A percentile compares a stretch with the other conserved stretches of the same genome.
phyloP scores from a whole-genome alignment of 768 basidiomycete genomes.

The Pholiota microspora region DNA sequence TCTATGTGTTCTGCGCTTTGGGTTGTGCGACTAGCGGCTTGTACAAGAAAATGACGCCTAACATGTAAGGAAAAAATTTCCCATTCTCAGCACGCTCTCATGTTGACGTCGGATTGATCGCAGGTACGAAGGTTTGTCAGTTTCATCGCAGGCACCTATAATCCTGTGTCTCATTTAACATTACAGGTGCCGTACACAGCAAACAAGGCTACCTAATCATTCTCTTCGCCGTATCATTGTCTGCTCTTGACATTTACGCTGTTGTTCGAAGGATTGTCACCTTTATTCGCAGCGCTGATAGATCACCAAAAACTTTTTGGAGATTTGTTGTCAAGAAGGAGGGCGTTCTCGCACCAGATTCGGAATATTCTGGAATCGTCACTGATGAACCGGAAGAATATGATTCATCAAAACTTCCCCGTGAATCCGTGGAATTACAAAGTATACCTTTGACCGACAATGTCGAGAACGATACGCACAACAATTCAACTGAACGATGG shows the following conservation, averaged over 20 bases:
- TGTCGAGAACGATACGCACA: slow-evolving; percentile 34
- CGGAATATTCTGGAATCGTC: slow-evolving; percentile 62
- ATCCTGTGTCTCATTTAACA: neutral
- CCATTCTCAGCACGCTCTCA: slow-evolving; percentile 2
- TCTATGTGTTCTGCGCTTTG: slow-evolving; percentile 58
- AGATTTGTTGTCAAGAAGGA: slow-evolving; percentile 50
- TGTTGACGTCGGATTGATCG: neutral
- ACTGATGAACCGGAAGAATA: slow-evolving; percentile 53
- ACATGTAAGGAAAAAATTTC: slow-evolving; percentile 75
- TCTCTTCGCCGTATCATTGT: slow-evolving; percentile 34
- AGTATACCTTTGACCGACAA: slow-evolving; percentile 25
- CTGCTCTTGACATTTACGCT: slow-evolving; percentile 50
- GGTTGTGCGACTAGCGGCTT: slow-evolving; percentile 67
- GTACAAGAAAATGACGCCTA: slow-evolving; percentile 77
- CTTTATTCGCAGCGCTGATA: slow-evolving; percentile 44
- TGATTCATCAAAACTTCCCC: slow-evolving; percentile 42
- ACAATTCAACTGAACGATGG: slow-evolving; percentile 51
- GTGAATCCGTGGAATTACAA: slow-evolving; percentile 27
- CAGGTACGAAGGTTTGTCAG: slow-evolving; percentile 63
- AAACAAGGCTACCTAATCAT: slow-evolving; percentile 55
- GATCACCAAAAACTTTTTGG: slow-evolving; percentile 54
- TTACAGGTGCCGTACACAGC: slow-evolving; percentile 51
- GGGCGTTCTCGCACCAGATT: slow-evolving; percentile 22
- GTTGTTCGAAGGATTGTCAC: slow-evolving; percentile 47
- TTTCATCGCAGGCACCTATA: slow-evolving; percentile 5